These are phyloP conservation scores for Collybia sordida DNA, from an alignment of 768 basidiomycete genomes.

Conservation along the genomic window DNA sequence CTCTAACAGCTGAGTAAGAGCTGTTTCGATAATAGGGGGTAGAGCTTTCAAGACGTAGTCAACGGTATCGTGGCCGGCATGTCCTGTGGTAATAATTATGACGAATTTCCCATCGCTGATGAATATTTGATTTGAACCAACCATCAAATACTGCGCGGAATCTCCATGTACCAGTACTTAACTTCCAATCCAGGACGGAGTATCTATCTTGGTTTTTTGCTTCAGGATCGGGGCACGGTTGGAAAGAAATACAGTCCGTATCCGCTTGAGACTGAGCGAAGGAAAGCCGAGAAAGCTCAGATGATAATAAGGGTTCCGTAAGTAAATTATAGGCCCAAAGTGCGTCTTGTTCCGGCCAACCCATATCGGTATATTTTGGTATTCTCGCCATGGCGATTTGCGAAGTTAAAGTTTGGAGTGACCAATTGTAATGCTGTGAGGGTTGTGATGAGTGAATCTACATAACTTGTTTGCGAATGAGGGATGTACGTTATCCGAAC, in stretches of 20 bases:
- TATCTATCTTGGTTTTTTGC: slow-evolving; percentile 46
- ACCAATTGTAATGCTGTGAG: too few species aligned
- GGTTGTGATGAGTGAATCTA: too few species aligned
- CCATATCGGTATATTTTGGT: slow-evolving; percentile 35
- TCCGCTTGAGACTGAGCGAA: slow-evolving; percentile 26
- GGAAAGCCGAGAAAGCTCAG: slow-evolving; percentile 40
- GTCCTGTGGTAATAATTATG: slow-evolving; percentile 25
- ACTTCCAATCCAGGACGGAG: slow-evolving; percentile 36
- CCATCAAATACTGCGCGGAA: slow-evolving; percentile 52
- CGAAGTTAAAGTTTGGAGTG: too few species aligned
- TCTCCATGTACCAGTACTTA: slow-evolving; percentile 38
- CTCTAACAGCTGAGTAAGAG: slow-evolving; percentile 18
- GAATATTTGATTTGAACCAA: slow-evolving; percentile 13
- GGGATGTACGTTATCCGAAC: too few species aligned
- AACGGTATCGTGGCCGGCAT: slow-evolving; percentile 48
- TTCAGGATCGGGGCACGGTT: slow-evolving; percentile 43
- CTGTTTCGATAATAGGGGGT: slow-evolving; percentile 28
- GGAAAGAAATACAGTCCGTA: slow-evolving; percentile 43
- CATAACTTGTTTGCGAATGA: too few species aligned
- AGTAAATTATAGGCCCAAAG: slow-evolving; percentile 37
- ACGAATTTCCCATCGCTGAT: not conserved
- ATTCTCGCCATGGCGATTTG: slow-evolving; percentile 12
- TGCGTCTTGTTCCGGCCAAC: slow-evolving; percentile 27
- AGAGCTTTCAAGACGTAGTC: slow-evolving; percentile 34
- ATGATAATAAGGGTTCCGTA: slow-evolving; percentile 38